Percentiles rank a stretch among this genome's conserved stretches.
Evolutionary conservation across 768 basidiomycete species (phyloP).

Genomic region (Kwoniella europaea): DNA sequence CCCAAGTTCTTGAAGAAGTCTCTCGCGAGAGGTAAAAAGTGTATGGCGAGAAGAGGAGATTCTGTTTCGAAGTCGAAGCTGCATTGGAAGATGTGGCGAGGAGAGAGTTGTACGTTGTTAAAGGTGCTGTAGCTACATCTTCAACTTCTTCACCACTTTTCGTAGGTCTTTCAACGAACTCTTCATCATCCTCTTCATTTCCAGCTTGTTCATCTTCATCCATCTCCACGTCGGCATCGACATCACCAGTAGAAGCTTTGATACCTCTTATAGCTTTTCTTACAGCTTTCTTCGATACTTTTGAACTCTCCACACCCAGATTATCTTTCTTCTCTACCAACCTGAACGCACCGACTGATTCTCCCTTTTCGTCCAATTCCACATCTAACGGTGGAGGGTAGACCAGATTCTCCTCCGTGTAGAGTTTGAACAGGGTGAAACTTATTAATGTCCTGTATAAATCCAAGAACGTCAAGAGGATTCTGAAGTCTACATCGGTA

Average conservation of each 20-base stretch:
- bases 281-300: slow-evolving; percentile 67
- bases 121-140: slow-evolving; percentile 62
- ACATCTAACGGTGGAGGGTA: slow-evolving; percentile 93
- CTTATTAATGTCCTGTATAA: slow-evolving; percentile 95
- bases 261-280: slow-evolving; percentile 64
- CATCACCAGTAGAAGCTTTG: slow-evolving; percentile 43
- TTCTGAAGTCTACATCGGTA: slow-evolving; percentile 92
- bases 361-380: slow-evolving; percentile 80
- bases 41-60: slow-evolving; percentile 74
- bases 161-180: slow-evolving; percentile 57
- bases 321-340: slow-evolving; percentile 64
- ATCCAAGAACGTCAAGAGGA: slow-evolving; percentile 97
- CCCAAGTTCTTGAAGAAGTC: slow-evolving; percentile 86
- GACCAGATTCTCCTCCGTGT: slow-evolving; percentile 85
- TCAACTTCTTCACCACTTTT: slow-evolving; percentile 50
- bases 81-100: slow-evolving; percentile 49
- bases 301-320: slow-evolving; percentile 57
- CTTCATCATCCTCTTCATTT: slow-evolving; percentile 52
- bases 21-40: slow-evolving; percentile 94
- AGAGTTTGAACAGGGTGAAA: slow-evolving; percentile 97
- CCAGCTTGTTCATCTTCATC: slow-evolving; percentile 38
- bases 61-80: slow-evolving; percentile 57
- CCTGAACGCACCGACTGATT: slow-evolving; percentile 85
- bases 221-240: slow-evolving; percentile 47
- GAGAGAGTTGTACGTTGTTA: slow-evolving; percentile 62